A percentile compares a stretch with the other conserved stretches of the same genome.
phyloP scores from a whole-genome alignment of 2,329 filamentous ascomycete species.

The Emydomyces testavorans region DNA sequence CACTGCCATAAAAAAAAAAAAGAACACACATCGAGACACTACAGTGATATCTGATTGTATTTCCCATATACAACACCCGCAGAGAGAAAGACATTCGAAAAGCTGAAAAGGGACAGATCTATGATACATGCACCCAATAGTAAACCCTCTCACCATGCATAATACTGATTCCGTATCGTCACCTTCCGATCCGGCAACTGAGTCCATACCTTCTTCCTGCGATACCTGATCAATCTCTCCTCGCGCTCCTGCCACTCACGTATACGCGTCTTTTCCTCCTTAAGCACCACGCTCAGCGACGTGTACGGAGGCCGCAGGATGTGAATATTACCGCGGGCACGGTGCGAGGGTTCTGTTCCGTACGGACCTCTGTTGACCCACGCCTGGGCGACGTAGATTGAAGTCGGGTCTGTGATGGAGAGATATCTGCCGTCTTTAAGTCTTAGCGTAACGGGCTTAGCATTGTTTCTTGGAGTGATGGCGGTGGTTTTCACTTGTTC shows the following conservation, averaged over 20 bases:
- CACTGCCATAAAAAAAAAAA: background rate
- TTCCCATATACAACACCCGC: background rate
- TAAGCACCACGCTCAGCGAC: constrained; percentile 67
- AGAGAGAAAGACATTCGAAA: background rate
- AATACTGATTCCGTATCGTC: constrained; percentile 75
- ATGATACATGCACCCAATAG: constrained; percentile 9
- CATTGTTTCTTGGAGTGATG: background rate
- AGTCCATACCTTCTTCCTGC: constrained; percentile 68
- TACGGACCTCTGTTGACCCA: constrained; percentile 75
- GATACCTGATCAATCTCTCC: constrained; percentile 63
- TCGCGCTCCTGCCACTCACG: constrained; percentile 67
- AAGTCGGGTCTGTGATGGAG: constrained; percentile 60
- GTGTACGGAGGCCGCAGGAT: constrained; percentile 60
- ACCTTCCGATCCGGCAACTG: constrained; percentile 79
- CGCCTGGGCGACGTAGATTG: constrained; percentile 80
- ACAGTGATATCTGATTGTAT: background rate
- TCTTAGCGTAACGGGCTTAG: constrained; percentile 8
- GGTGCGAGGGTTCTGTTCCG: constrained; percentile 52
- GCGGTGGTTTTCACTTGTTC: constrained; percentile 12
- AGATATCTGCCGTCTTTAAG: constrained; percentile 60
- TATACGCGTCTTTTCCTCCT: constrained; percentile 85
- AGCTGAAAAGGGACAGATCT: background rate
- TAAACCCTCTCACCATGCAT: constrained; percentile 56
- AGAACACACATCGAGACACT: background rate
- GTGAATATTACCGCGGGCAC: constrained; percentile 62